Conservation (phyloP, 163 green algal species). For the Scenedesmus sp. region DNA sequence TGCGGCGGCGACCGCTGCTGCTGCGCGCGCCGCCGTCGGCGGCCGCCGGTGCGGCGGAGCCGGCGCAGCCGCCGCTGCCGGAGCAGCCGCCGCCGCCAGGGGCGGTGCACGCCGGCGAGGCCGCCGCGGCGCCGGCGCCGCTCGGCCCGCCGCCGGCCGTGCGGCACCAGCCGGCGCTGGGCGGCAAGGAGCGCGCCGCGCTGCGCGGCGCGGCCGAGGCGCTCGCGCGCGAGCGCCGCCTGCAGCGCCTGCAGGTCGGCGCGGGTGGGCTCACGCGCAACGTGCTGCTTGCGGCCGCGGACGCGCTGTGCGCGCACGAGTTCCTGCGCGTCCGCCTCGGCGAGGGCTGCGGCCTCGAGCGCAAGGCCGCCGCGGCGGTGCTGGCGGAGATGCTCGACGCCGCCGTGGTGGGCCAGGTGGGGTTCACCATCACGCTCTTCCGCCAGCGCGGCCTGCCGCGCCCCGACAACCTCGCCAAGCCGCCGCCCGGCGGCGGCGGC, state of each 20-base stretch:
- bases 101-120: background rate
- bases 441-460: conserved; percentile 48
- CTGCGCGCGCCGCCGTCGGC: too few relatives aligned
- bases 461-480: conserved; percentile 11
- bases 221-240: conserved; percentile 48
- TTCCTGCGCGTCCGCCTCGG: conserved; percentile 60
- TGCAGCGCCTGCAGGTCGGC: conserved; percentile 51
- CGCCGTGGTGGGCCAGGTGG: conserved; percentile 56
- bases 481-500: too few relatives aligned
- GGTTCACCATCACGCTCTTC: conserved; percentile 65
- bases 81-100: background rate
- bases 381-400: conserved; percentile 56
- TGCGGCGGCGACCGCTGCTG: too few relatives aligned
- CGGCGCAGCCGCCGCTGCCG: conserved; percentile 1
- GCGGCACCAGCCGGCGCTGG: conserved; percentile 43
- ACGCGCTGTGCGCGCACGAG: conserved; percentile 48
- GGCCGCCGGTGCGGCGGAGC: too few relatives aligned
- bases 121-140: background rate
- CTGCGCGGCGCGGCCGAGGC: conserved; percentile 40
- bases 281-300: conserved; percentile 47
- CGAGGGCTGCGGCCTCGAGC: conserved; percentile 56
- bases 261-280: conserved; percentile 55
- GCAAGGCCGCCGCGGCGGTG: conserved; percentile 27
- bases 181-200: conserved; percentile 43
- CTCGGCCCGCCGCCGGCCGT: background rate